Percentiles rank a stretch among this genome's conserved stretches.
These are phyloP conservation scores for Russula earlei DNA, from an alignment of 768 basidiomycete species.

Conservation along the genomic window DNA sequence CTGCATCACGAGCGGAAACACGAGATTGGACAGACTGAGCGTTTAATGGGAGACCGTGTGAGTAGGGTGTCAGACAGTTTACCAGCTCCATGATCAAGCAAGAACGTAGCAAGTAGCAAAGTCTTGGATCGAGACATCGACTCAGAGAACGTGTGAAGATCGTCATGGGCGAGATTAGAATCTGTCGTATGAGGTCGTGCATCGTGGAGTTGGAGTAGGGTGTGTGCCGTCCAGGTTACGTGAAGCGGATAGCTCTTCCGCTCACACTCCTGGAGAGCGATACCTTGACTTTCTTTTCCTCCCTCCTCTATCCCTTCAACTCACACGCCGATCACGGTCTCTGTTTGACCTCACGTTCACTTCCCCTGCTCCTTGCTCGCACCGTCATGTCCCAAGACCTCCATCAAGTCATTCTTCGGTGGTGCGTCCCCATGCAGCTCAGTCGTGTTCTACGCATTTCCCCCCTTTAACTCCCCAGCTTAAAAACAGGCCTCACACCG, in stretches of 20 bases:
- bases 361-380: neutral
- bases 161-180: too few relatives aligned
- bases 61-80: neutral
- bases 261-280: slow-evolving; percentile 4
- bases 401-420: slow-evolving; percentile 13
- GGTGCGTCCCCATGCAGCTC: slow-evolving; percentile 12
- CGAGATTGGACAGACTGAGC: too few relatives aligned
- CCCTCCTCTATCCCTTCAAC: neutral
- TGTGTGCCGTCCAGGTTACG: too few relatives aligned
- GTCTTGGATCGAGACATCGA: too few relatives aligned
- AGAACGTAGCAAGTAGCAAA: too few relatives aligned
- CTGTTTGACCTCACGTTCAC: slow-evolving; percentile 3
- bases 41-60: neutral
- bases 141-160: too few relatives aligned
- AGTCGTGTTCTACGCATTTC: slow-evolving; percentile 5
- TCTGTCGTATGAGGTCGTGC: too few relatives aligned
- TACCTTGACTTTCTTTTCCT: neutral
- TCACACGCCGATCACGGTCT: neutral
- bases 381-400: slow-evolving; percentile 9
- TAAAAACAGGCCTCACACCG: slow-evolving; percentile 18
- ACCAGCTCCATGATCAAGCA: too few relatives aligned
- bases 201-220: too few relatives aligned
- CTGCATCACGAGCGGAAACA: too few relatives aligned
- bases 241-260: neutral
- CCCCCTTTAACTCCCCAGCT: neutral